Percentiles rank a stretch among this genome's conserved stretches.
These are phyloP conservation scores for Rhizopus delemar DNA, from an alignment of 371 early-diverging fungal species.

Conservation along the genomic window DNA sequence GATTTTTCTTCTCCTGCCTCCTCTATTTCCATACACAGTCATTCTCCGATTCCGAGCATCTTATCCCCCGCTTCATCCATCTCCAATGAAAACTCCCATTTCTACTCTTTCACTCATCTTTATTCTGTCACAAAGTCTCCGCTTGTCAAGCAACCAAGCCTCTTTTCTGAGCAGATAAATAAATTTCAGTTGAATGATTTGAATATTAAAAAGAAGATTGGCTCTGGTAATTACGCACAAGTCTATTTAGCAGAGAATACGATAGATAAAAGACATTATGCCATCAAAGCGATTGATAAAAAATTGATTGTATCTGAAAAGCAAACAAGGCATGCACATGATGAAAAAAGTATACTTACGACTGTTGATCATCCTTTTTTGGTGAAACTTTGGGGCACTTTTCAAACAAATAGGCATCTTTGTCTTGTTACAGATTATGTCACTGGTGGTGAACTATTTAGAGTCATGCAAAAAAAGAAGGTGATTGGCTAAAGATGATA, in stretches of 20 bases:
- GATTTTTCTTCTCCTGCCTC: background rate
- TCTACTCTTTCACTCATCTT: too few species aligned
- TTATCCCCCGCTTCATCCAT: too few species aligned
- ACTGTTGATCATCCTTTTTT: constrained; percentile 87
- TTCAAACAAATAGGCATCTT: constrained; percentile 85
- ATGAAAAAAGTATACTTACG: constrained; percentile 82
- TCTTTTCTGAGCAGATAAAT: too few species aligned
- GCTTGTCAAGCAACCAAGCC: too few species aligned
- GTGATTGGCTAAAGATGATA: constrained; percentile 29
- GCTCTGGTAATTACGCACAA: constrained; percentile 68
- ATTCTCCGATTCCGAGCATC: background rate
- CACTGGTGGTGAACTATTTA: constrained; percentile 93
- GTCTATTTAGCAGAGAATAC: constrained; percentile 62
- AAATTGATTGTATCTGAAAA: constrained; percentile 91
- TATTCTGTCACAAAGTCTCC: too few species aligned
- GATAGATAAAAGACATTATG: constrained; percentile 56
- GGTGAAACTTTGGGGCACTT: constrained; percentile 87
- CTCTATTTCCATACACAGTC: background rate
- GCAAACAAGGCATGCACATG: constrained; percentile 87
- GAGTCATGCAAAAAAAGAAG: constrained; percentile 68
- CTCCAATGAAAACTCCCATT: too few species aligned
- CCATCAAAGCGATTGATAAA: constrained; percentile 91
- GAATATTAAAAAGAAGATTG: constrained; percentile 56
- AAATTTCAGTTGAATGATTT: constrained; percentile 24
- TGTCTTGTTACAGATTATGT: constrained; percentile 96